These are phyloP conservation scores for Stagonosporopsis cucurbitacearum DNA, from an alignment of 2,329 filamentous ascomycete species.

Conservation along the genomic window DNA sequence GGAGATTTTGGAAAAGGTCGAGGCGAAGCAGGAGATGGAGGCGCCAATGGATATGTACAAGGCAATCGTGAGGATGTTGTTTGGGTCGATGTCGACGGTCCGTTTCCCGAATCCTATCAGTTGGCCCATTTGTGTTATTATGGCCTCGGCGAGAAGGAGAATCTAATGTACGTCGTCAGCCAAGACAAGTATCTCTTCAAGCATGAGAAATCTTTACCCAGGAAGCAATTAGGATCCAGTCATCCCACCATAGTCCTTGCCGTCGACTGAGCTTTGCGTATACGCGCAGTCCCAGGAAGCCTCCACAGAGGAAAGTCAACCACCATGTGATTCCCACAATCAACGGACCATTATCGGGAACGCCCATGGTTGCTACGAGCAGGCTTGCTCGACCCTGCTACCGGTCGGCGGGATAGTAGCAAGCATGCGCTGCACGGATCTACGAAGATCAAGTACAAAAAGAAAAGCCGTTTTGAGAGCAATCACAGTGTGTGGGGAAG, in stretches of 20 bases:
- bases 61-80: conserved; percentile 25
- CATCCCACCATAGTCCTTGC: conserved; percentile 40
- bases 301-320: conserved; percentile 29
- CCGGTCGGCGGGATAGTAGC: neutral
- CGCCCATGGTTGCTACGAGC: conserved; percentile 8
- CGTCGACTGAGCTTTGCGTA: conserved; percentile 37
- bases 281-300: conserved; percentile 32
- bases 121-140: conserved; percentile 30
- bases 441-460: neutral
- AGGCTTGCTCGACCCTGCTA: conserved; percentile 3
- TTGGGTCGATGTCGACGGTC: conserved; percentile 21
- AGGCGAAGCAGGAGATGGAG: conserved; percentile 35
- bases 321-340: conserved; percentile 37
- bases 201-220: conserved; percentile 27
- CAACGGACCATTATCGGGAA: conserved; percentile 32
- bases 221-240: conserved; percentile 34
- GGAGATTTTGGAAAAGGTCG: conserved; percentile 36
- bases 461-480: conserved; percentile 1
- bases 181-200: neutral
- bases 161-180: conserved; percentile 22
- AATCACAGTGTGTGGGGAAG: conserved; percentile 8
- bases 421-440: conserved; percentile 9
- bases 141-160: conserved; percentile 29
- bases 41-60: conserved; percentile 25
- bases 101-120: conserved; percentile 34